These are phyloP conservation scores for Alternaria postmessia DNA, from an alignment of 2,329 filamentous ascomycete species.

Conservation along the genomic window DNA sequence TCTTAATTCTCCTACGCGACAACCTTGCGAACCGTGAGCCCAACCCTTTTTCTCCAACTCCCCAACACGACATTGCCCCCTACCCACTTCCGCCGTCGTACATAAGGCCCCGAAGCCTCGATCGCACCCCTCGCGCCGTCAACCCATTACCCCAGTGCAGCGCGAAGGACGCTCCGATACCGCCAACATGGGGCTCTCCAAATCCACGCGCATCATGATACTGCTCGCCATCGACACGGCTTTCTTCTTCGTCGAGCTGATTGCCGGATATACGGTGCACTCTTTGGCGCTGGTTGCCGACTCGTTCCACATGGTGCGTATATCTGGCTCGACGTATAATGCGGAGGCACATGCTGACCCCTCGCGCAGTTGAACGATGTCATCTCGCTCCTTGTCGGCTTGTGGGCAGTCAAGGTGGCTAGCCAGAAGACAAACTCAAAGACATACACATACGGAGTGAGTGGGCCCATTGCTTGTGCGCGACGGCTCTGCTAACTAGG, in stretches of 20 bases:
- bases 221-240: constrained; percentile 88
- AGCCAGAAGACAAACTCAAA: constrained; percentile 82
- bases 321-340: background rate
- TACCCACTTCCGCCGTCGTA: background rate
- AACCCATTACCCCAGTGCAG: background rate
- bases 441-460: constrained; percentile 91
- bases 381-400: constrained; percentile 86
- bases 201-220: constrained; percentile 89
- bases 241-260: constrained; percentile 91
- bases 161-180: constrained; percentile 14
- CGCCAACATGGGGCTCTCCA: constrained; percentile 80
- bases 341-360: constrained; percentile 21
- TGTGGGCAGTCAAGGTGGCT: constrained; percentile 94
- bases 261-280: constrained; percentile 81
- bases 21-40: constrained; percentile 4
- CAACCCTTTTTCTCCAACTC: background rate
- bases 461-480: constrained; percentile 46
- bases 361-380: constrained; percentile 85
- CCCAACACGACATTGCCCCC: background rate
- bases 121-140: background rate
- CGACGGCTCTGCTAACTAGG: constrained; percentile 24
- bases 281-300: constrained; percentile 95
- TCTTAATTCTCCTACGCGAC: constrained; percentile 4
- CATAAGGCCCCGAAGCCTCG: constrained; percentile 1
- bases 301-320: constrained; percentile 92